Evolutionary conservation across 441 rosid species (phyloP), one percentile per base, ranked within the genome.

Genomic region (Sinapis alba): DNA sequence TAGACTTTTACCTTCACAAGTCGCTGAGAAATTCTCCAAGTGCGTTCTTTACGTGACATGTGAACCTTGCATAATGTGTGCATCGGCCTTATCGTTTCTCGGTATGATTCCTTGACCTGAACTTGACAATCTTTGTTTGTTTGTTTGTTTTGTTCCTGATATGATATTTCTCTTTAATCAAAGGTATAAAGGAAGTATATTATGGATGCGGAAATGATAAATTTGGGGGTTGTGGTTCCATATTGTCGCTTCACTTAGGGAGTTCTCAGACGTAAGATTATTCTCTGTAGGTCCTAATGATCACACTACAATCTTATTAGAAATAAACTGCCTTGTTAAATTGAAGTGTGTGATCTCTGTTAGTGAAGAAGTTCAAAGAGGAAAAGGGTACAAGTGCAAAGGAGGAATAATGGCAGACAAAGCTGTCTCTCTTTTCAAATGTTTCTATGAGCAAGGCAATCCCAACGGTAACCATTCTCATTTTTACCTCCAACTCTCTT

Each of bases 11-110:
- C 75, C 66, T 26, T 71, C 79, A 50, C 84, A 86, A 80, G 84
- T 89, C 70, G 88, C 90, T 24, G 86, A 87, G 64, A 87, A 75
- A 8, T 87, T 94, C 78, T 88, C 93, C 3, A 76, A 79, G 45
- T 91, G 96, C 71, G 38, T 59, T 58, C 88, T 93, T 69, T 94
- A 87, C 62, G 97, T 94, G 57, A 86, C 97, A 68, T 90, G 98
- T 81, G 98, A 91, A 84, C 96, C 94, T 12, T 94, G 98, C 79
- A 91, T 91, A 62, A n/a, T n/a, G n/a, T n/a, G n/a, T n/a, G n/a
- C n/a, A n/a, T n/a, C n/a, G n/a, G n/a, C n/a, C n/a, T n/a, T 90
- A 76, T 89, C 96, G 3, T 83, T 87, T 79, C 84, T 91, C 47
- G 91, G 93, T 90, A 87, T 75, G 34, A 24, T 7, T 15, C 56